Base-by-base conservation (phyloP, 2,329 filamentous ascomycete species). In the Pseudogymnoascus sp. region DNA sequence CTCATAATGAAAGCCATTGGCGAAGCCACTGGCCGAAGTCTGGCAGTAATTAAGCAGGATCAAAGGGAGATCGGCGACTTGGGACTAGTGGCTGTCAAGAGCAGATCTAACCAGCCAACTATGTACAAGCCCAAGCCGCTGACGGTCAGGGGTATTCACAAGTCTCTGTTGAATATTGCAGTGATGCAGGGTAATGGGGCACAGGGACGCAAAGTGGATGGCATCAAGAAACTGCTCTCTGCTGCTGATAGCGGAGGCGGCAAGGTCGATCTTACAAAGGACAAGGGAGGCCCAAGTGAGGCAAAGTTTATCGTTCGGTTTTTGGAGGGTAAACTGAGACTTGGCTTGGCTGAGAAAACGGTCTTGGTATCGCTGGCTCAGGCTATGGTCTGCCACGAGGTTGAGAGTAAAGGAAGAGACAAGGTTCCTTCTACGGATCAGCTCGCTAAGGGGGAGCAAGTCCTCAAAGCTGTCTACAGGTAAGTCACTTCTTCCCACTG, bases 1-100 rank as follows among this genome's bases (percentile, higher is more conserved):
- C 78, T 99, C 28, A 97, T 99, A 71, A 98, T 98, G 93, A 99
- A 98, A 75, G 91, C 95, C 4, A 96, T 99, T 71, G 93, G 93
- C 10, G 93, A 98, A 78, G 89, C 88, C 31, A 99, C 95, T 0
- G 95, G 95, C 8, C 87, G 95, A 65, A 96, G 87, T 71, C 77
- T 97, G 56, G 83, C 88, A 38, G 87, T 96, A 61, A 96, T 99
- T 80, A 98, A 97, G 78, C 86, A 89, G 59, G 93, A 98, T 70
- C 95, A 99, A 73, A 92, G 95, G 71, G 92, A 97, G 70, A 96
- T 98, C 75, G 95, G 95, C 62, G 95, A 99, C 75, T 82, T 99
- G 10, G 95, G 95, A 10, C 80, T 98, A 35, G 93, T 99, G 1
- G 95, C 95, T 46, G 91, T 96, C 59, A 97, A 98, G 79, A 97